Conservation (phyloP, 768 basidiomycete genomes). For the Amanita rimosa region DNA sequence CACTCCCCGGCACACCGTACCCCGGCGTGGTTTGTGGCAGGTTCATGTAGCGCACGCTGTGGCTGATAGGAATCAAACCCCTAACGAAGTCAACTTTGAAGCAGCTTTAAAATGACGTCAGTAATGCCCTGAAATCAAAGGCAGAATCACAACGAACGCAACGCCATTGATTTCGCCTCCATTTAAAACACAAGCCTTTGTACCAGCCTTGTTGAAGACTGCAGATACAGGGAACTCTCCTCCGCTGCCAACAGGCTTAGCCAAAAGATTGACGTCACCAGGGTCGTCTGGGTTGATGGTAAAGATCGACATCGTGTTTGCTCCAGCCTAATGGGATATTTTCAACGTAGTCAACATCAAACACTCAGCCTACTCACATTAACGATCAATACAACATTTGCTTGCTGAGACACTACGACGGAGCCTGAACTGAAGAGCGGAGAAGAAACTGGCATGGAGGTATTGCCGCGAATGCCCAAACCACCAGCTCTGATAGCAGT, state of each 20-base stretch:
- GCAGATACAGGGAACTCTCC: neutral
- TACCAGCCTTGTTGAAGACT: neutral
- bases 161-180: neutral
- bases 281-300: slow-evolving; percentile 4
- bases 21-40: neutral
- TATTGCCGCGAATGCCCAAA: neutral
- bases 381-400: neutral
- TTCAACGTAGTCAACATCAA: too few species aligned
- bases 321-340: neutral
- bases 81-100: neutral
- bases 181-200: neutral
- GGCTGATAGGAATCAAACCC: neutral
- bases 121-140: neutral
- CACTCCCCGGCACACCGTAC: neutral
- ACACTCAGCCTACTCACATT: neutral
- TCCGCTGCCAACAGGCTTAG: neutral
- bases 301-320: neutral
- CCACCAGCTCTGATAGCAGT: slow-evolving; percentile 1
- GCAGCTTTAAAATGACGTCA: neutral
- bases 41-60: neutral
- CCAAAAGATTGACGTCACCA: slow-evolving; percentile 1
- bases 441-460: neutral
- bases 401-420: neutral
- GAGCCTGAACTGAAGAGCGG: neutral
- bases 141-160: neutral